phyloP scores from a whole-genome alignment of 768 basidiomycete genomes.

The Russula vinacea region DNA sequence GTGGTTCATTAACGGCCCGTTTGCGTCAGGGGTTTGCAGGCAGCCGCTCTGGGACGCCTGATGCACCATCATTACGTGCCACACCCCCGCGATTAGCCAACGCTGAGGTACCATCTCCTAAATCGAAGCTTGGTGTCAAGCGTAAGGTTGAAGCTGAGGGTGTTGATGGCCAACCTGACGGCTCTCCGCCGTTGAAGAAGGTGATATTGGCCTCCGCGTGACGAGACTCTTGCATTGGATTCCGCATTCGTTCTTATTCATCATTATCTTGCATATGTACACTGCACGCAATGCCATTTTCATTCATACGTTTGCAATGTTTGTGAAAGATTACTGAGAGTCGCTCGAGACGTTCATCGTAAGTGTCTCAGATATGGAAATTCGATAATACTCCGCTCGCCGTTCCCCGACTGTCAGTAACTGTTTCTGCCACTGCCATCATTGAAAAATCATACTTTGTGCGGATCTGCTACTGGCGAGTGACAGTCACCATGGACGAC shows the following conservation, averaged over 20 bases:
- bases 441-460: background rate
- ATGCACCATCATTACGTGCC: slow-evolving; percentile 41
- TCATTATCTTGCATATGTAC: slow-evolving; percentile 28
- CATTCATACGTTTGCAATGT: slow-evolving; percentile 1
- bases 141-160: slow-evolving; percentile 65
- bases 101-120: slow-evolving; percentile 48
- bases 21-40: slow-evolving; percentile 57
- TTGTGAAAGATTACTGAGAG: slow-evolving; percentile 3
- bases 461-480: background rate
- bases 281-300: slow-evolving; percentile 28
- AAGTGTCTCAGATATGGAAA: background rate
- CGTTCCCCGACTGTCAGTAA: background rate
- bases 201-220: slow-evolving; percentile 40
- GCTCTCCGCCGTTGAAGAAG: slow-evolving; percentile 68
- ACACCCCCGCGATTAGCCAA: slow-evolving; percentile 39
- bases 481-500: background rate
- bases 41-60: slow-evolving; percentile 79
- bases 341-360: background rate
- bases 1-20: slow-evolving; percentile 62
- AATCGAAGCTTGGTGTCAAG: slow-evolving; percentile 58
- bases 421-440: background rate
- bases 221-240: slow-evolving; percentile 18
- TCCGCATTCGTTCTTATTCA: slow-evolving; percentile 22
- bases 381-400: background rate
- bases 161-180: slow-evolving; percentile 38